These are phyloP conservation scores for Globisporangium heterothallicum DNA, from an alignment of 352 stramenopile genomes.

Conservation along the genomic window DNA sequence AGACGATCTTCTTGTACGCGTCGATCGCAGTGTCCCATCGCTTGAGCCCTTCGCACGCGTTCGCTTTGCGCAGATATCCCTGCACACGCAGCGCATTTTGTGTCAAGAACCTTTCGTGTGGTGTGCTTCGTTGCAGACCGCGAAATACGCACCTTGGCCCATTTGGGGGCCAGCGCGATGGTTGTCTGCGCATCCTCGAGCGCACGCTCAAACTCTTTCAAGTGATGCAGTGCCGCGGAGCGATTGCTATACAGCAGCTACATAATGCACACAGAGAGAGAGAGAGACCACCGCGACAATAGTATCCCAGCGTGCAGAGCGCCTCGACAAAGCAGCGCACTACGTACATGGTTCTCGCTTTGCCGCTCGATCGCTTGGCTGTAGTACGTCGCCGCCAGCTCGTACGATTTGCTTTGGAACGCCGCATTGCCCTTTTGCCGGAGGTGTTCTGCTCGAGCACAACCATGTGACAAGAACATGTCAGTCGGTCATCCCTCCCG, in stretches of 20 bases:
- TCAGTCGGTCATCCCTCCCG: too few species aligned
- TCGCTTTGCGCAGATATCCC: constrained; percentile 87
- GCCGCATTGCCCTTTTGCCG: constrained; percentile 59
- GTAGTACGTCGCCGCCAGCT: constrained; percentile 41
- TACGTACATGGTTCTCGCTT: constrained; percentile 41
- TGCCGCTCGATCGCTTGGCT: constrained; percentile 49
- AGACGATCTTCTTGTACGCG: constrained; percentile 70
- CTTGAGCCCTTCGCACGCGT: constrained; percentile 65
- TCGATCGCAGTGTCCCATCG: constrained; percentile 55
- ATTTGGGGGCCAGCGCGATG: constrained; percentile 77
- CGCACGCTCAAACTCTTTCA: constrained; percentile 65
- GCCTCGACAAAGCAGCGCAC: too few species aligned
- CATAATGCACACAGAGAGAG: not conserved
- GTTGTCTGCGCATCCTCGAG: constrained; percentile 80
- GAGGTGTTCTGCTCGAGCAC: constrained; percentile 25
- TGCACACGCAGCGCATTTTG: too few species aligned
- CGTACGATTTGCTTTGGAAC: constrained; percentile 59
- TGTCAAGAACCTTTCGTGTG: too few species aligned
- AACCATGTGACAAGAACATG: too few species aligned
- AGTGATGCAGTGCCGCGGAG: constrained; percentile 72
- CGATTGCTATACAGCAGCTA: constrained; percentile 82
- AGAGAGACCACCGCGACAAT: not conserved
- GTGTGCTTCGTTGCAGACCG: too few species aligned
- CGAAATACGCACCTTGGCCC: constrained; percentile 78
- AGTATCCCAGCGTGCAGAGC: not conserved